Base-by-base conservation (phyloP, 176 grass and related monocot species). In the Bothriochloa decipiens region DNA sequence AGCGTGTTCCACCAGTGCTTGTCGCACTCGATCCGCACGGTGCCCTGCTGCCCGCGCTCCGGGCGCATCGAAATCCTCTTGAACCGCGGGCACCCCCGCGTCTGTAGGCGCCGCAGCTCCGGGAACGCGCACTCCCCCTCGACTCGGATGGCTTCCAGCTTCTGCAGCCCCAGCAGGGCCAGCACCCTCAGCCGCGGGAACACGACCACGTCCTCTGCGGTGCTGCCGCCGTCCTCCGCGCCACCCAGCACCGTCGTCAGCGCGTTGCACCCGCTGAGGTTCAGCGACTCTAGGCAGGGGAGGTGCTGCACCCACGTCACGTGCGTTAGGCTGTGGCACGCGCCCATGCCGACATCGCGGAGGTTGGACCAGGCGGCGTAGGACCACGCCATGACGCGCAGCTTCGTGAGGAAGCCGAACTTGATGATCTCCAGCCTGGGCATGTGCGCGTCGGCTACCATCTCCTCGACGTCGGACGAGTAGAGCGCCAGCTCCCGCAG, bases 221-320 rank as follows among this genome's bases (percentile, higher is more conserved):
- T 39, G 75, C 60, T 83, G 74, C 84, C 88, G 9, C 84, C 84
- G 27, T 90, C 84, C 8, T 35, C 47, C 11, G 14, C 23, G 39
- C 75, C 84, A 23, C 75, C 80, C 61, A 90, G 33, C 39, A 90
- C 11, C 61, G 8, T 87, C 46, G 80, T 83, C 29, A 90, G 13
- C 4, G 80, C 84, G 75, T 90, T 90, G 88, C 88, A 90, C 6
- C 88, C 88, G 80, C 88, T 90, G 68, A 90, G 68, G 88, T 83
- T 87, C 68, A 90, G 88, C 68, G 41, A 50, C 69, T 90, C 84
- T 29, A 90, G 84, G 84, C 75, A 83, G 0, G 84, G 88, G 28
- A 90, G 88, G 80, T 86, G 68, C 80, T 87, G 88, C 84, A 90
- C 88, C 88, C 88, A 90, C 6, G 80, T 87, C 29, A 75, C 1